phyloP scores from a whole-genome alignment of 768 basidiomycete species.

The Solioccasus polychromus region DNA sequence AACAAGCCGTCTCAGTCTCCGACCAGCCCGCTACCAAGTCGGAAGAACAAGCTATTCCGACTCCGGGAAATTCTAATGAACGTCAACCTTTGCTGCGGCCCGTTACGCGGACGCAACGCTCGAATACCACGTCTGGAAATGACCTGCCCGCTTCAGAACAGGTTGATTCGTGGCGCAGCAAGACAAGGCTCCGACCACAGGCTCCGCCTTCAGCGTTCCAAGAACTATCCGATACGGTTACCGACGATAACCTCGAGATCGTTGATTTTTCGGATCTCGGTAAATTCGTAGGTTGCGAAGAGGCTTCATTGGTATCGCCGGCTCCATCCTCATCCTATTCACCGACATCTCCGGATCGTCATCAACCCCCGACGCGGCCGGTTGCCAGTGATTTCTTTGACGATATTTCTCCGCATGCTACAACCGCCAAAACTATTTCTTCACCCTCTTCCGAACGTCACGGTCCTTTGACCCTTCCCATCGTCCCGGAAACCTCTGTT shows the following conservation, averaged over 20 bases:
- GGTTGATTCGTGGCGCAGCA: constrained; percentile 67
- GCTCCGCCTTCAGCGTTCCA: constrained; percentile 36
- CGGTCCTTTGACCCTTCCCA: constrained; percentile 12
- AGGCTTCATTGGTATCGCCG: constrained; percentile 5
- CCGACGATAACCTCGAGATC: constrained; percentile 69
- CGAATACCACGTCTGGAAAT: constrained; percentile 17
- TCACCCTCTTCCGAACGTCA: constrained; percentile 18
- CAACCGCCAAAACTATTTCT: constrained; percentile 36
- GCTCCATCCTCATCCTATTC: constrained; percentile 20
- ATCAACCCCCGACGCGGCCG: constrained; percentile 41
- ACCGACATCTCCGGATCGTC: constrained; percentile 16
- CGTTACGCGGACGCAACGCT: constrained; percentile 21
- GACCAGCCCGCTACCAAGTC: constrained; percentile 3
- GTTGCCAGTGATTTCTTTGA: constrained; percentile 75
- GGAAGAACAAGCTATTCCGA: constrained; percentile 8
- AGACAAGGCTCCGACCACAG: constrained; percentile 30
- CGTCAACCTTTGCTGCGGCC: constrained; percentile 36
- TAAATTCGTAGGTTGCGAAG: constrained; percentile 54
- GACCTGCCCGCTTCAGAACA: constrained; percentile 33
- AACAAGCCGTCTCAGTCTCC: constrained; percentile 40
- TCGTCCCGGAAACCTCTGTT: constrained; percentile 14
- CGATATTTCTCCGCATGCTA: constrained; percentile 36
- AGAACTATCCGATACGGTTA: constrained; percentile 38
- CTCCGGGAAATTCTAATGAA: constrained; percentile 18
- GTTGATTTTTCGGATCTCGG: constrained; percentile 78